Conservation (phyloP, 2,329 filamentous ascomycete species). For the Domatiomyces catenatus region DNA sequence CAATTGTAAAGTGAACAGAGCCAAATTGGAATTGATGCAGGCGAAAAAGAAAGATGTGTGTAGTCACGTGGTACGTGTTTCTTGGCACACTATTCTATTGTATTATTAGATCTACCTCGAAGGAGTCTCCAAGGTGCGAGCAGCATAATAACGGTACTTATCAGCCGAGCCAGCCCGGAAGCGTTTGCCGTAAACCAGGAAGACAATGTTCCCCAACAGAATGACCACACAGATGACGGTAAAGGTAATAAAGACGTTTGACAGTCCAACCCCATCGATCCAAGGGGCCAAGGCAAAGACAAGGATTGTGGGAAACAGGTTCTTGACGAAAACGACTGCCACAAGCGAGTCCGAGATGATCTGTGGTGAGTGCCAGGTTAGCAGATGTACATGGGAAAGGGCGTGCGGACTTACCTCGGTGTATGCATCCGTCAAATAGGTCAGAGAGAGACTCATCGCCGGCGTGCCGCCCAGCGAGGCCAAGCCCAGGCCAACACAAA, state of each 20-base stretch:
- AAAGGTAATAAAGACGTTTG: constrained; percentile 29
- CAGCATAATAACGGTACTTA: constrained; percentile 18
- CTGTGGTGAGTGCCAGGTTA: constrained; percentile 15
- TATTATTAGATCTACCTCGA: too few species aligned
- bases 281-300: constrained; percentile 34
- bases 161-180: constrained; percentile 20
- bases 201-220: constrained; percentile 14
- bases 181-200: constrained; percentile 23
- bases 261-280: constrained; percentile 24
- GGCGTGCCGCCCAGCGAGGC: constrained; percentile 9
- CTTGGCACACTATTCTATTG: too few species aligned
- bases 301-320: constrained; percentile 29
- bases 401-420: constrained; percentile 14
- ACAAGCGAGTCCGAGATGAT: constrained; percentile 35
- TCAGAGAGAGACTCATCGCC: constrained; percentile 15
- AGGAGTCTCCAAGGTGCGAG: not conserved
- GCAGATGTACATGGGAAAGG: not conserved
- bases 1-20: too few species aligned
- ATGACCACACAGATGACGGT: constrained; percentile 22
- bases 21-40: too few species aligned
- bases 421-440: constrained; percentile 20
- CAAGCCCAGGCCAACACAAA: constrained; percentile 8
- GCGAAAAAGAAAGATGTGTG: too few species aligned
- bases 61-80: too few species aligned
- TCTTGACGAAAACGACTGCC: constrained; percentile 31